Evolutionary conservation across 1,284 basidiomycete genomes (phyloP).

Genomic region (Trichosporon sp.): DNA sequence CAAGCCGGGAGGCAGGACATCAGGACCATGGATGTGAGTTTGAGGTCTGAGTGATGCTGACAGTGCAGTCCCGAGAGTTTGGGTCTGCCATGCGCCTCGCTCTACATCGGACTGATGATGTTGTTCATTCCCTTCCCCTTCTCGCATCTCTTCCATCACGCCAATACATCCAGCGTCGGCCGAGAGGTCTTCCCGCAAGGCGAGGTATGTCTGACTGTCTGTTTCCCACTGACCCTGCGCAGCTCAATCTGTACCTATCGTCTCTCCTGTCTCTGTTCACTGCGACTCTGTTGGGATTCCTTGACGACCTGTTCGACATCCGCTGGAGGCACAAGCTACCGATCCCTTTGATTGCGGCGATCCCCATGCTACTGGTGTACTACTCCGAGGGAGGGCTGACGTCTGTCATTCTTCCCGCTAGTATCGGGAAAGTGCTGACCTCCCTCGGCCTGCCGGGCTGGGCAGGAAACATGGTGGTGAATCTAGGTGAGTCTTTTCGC

Average conservation of each 20-base stretch:
- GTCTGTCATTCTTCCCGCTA: constrained; percentile 86
- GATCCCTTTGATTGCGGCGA: constrained; percentile 89
- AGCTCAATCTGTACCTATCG: constrained; percentile 89
- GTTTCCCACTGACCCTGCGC: constrained; percentile 2
- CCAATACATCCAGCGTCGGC: constrained; percentile 15
- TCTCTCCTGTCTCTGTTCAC: constrained; percentile 83
- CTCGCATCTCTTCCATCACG: constrained; percentile 57
- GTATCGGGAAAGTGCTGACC: constrained; percentile 59
- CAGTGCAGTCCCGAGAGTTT: constrained; percentile 77
- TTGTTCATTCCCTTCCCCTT: constrained; percentile 87
- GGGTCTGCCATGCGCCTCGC: constrained; percentile 80
- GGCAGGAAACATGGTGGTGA: constrained; percentile 61
- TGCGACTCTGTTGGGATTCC: constrained; percentile 87
- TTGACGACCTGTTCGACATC: constrained; percentile 98
- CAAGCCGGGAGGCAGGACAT: constrained; percentile 56
- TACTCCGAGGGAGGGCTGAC: constrained; percentile 91
- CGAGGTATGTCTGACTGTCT: constrained; percentile 56
- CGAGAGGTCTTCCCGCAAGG: constrained; percentile 71
- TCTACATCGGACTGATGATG: constrained; percentile 80
- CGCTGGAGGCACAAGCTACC: constrained; percentile 98
- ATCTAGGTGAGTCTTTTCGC: constrained; percentile 62
- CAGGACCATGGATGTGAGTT: constrained; percentile 58
- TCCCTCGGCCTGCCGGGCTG: constrained; percentile 24
- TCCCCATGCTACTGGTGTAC: constrained; percentile 93
- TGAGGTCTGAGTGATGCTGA: background rate